Conservation (phyloP, 495 filamentous ascomycete species). For the Xylaria venustula region DNA sequence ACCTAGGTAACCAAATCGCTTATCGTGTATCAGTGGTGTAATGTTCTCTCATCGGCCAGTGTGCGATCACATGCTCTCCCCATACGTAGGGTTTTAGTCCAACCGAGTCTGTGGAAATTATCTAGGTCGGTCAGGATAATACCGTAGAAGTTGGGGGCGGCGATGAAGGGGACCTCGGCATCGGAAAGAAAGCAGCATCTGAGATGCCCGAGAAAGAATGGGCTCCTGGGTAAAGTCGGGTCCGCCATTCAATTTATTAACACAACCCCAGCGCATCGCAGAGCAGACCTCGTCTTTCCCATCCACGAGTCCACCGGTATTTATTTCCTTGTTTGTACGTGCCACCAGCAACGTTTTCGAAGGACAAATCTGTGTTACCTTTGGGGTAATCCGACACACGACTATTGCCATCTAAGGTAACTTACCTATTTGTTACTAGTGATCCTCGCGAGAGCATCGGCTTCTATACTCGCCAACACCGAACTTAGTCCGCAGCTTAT, state of each 20-base stretch:
- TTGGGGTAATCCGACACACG: no score
- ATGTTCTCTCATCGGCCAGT: background rate
- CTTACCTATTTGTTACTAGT: background rate
- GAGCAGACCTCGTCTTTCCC: background rate
- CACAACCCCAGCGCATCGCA: background rate
- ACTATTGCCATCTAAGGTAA: background rate
- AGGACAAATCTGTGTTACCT: no score
- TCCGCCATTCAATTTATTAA: background rate
- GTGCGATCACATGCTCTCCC: conserved; percentile 9
- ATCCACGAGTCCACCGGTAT: background rate
- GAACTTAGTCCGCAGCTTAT: background rate
- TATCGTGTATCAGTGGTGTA: no score
- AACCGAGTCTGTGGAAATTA: background rate
- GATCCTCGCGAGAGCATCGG: background rate
- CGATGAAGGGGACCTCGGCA: conserved; percentile 11
- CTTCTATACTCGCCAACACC: background rate
- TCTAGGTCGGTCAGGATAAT: no score
- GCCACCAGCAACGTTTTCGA: no score
- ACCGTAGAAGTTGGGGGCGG: background rate
- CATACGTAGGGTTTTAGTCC: background rate
- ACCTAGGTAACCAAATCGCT: no score
- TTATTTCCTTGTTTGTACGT: background rate
- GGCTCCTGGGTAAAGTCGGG: background rate
- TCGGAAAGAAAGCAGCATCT: background rate
- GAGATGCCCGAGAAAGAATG: background rate